phyloP scores from a whole-genome alignment of 2,329 filamentous ascomycete genomes.

The Penicillium sp. region DNA sequence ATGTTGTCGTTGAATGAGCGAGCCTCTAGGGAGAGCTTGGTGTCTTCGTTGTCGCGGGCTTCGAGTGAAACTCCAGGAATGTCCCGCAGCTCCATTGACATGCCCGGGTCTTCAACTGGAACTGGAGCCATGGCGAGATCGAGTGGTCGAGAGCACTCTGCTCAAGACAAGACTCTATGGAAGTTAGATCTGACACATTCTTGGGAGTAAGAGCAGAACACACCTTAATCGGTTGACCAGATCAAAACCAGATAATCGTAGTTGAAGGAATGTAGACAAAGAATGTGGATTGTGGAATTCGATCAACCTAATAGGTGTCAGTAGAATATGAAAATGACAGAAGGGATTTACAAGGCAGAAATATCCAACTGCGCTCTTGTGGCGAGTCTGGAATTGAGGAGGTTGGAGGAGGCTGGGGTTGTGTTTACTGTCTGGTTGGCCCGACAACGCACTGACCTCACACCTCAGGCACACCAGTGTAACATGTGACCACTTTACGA shows the following conservation, averaged over 20 bases:
- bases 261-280: constrained; percentile 2
- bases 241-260: constrained; percentile 11
- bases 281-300: constrained; percentile 1
- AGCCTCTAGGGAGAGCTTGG: background rate
- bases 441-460: constrained; percentile 8
- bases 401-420: constrained; percentile 42
- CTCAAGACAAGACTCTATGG: constrained; percentile 34
- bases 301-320: constrained; percentile 9
- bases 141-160: constrained; percentile 37
- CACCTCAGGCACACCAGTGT: background rate
- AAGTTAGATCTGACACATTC: constrained; percentile 11
- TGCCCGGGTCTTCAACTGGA: constrained; percentile 23
- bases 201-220: background rate
- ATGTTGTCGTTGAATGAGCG: background rate
- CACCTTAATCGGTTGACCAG: constrained; percentile 15
- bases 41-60: background rate
- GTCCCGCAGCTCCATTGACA: constrained; percentile 21
- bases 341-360: constrained; percentile 14
- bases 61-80: background rate
- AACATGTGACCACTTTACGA: background rate
- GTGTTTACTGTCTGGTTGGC: constrained; percentile 27
- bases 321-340: constrained; percentile 3
- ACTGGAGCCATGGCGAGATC: constrained; percentile 33
- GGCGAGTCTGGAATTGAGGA: constrained; percentile 32
- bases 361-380: constrained; percentile 6